Percentiles rank a stretch among this genome's conserved stretches.
phyloP scores from a whole-genome alignment of 345 rosid genomes.

The Boechera stricta region DNA sequence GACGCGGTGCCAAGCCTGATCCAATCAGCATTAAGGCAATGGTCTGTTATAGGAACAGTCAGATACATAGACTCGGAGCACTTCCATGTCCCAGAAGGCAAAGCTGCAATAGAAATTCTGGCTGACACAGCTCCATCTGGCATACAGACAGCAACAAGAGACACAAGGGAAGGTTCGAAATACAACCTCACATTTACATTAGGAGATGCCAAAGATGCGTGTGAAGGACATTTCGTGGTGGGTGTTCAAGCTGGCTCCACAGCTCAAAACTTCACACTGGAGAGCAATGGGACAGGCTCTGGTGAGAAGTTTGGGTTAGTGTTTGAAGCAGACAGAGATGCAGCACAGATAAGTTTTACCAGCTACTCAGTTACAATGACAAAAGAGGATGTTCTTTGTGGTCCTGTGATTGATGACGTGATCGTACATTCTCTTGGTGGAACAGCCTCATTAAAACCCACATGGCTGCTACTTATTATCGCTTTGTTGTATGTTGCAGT shows the following conservation, averaged over 20 bases:
- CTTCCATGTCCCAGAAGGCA: slow-evolving; percentile 62
- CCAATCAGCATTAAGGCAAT: slow-evolving; percentile 56
- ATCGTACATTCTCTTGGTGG: slow-evolving; percentile 48
- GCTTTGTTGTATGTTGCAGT: slow-evolving; percentile 42
- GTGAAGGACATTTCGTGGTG: slow-evolving; percentile 50
- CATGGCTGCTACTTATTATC: slow-evolving; percentile 43
- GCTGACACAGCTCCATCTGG: slow-evolving; percentile 48
- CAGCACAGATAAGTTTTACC: slow-evolving; percentile 56
- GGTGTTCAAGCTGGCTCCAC: slow-evolving; percentile 54
- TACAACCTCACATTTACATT: slow-evolving; percentile 57
- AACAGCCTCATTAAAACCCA: slow-evolving; percentile 36
- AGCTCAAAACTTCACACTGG: slow-evolving; percentile 52
- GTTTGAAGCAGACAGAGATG: slow-evolving; percentile 52
- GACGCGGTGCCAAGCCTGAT: slow-evolving; percentile 51
- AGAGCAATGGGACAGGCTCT: slow-evolving; percentile 59
- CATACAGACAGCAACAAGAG: slow-evolving; percentile 52
- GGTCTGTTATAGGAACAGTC: slow-evolving; percentile 59
- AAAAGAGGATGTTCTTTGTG: slow-evolving; percentile 57
- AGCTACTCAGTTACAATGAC: slow-evolving; percentile 51
- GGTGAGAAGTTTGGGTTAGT: slow-evolving; percentile 47
- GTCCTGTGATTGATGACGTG: slow-evolving; percentile 67
- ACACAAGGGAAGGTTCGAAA: slow-evolving; percentile 45
- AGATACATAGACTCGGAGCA: slow-evolving; percentile 63
- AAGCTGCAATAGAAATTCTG: slow-evolving; percentile 63
- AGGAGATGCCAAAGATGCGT: slow-evolving; percentile 60